Conservation (phyloP, 495 filamentous ascomycete genomes). For the Neurospora sublineolata region DNA sequence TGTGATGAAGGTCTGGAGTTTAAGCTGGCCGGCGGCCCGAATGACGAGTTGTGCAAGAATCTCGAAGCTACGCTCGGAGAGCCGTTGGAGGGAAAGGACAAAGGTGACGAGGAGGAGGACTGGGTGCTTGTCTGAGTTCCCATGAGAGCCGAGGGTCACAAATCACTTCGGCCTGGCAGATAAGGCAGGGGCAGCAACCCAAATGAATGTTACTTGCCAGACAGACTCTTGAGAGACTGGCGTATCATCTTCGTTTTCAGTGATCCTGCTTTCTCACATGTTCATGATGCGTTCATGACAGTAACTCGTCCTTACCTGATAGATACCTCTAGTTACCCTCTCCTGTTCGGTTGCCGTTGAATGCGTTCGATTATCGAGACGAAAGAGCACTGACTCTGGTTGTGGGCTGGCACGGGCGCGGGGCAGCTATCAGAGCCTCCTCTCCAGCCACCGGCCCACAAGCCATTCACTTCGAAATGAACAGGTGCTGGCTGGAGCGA, state of each 20-base stretch:
- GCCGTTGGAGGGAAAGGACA: not conserved
- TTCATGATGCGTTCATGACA: not conserved
- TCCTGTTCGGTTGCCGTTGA: not conserved
- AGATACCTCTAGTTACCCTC: not conserved
- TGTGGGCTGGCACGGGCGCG: not conserved
- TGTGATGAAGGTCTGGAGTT: not conserved
- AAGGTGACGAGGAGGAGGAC: not conserved
- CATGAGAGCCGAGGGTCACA: not conserved
- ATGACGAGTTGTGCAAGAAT: too few species aligned
- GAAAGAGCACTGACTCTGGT: not conserved
- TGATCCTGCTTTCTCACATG: not conserved
- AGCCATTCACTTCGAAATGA: not conserved
- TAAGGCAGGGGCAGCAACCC: not conserved
- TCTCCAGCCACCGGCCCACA: not conserved
- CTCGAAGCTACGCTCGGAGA: too few species aligned
- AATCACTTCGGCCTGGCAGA: not conserved
- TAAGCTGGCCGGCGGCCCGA: too few species aligned
- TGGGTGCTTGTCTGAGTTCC: not conserved
- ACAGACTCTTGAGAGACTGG: not conserved
- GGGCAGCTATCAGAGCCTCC: not conserved
- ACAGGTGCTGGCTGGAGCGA: not conserved
- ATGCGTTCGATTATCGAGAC: not conserved
- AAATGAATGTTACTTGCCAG: not conserved
- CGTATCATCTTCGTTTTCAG: not conserved
- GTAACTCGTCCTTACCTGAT: not conserved